Conservation (phyloP, 768 basidiomycete genomes). For the Tricholoma saponaceum region DNA sequence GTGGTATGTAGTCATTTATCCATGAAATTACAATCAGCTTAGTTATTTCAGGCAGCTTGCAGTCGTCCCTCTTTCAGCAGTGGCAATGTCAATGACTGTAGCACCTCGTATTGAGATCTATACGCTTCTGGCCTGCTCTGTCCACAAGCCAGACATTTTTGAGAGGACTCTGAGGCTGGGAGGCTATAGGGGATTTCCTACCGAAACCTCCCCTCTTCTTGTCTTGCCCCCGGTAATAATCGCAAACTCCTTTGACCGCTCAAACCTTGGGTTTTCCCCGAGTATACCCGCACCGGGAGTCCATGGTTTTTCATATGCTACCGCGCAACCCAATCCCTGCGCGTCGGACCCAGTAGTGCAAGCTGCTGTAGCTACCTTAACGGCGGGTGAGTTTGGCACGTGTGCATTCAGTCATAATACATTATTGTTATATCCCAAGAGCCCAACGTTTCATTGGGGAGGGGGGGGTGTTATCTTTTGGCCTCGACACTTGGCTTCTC, state of each 20-base stretch:
- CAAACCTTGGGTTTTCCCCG: background rate
- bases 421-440: background rate
- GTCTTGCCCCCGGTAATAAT: background rate
- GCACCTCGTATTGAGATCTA: conserved; percentile 75
- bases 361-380: conserved; percentile 65
- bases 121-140: conserved; percentile 68
- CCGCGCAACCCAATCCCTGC: conserved; percentile 33
- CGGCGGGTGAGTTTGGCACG: conserved; percentile 43
- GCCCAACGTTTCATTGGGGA: no score
- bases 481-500: background rate
- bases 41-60: conserved; percentile 49
- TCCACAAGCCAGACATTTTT: conserved; percentile 57
- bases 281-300: background rate
- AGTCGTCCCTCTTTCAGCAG: conserved; percentile 48
- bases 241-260: background rate
- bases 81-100: conserved; percentile 51
- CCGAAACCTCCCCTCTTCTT: background rate
- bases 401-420: no score
- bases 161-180: conserved; percentile 18
- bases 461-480: no score
- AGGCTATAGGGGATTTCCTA: background rate
- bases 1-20: conserved; percentile 46
- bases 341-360: conserved; percentile 68
- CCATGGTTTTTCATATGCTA: background rate
- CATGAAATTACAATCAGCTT: background rate